These are phyloP conservation scores for Tricholoma saponaceum DNA, from an alignment of 768 basidiomycete species.

Conservation along the genomic window DNA sequence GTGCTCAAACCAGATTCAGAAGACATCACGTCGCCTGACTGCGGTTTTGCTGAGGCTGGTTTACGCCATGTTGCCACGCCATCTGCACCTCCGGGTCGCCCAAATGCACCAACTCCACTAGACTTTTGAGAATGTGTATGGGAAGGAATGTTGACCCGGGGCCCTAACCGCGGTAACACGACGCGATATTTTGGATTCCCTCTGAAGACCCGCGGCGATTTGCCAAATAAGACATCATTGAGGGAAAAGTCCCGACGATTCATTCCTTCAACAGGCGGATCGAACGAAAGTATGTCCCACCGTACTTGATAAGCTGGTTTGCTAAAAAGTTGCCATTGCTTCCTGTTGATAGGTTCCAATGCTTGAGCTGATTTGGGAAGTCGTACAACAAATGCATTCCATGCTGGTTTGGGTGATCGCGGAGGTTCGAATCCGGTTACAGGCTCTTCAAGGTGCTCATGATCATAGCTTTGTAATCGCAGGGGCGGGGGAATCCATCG, in stretches of 20 bases:
- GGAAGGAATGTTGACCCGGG: constrained; percentile 27
- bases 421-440: constrained; percentile 47
- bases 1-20: constrained; percentile 38
- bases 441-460: constrained; percentile 36
- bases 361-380: constrained; percentile 42
- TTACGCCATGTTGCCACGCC: constrained; percentile 44
- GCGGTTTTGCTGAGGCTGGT: constrained; percentile 17
- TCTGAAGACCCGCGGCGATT: constrained; percentile 30
- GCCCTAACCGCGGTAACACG: constrained; percentile 33
- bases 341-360: constrained; percentile 42
- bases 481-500: constrained; percentile 60
- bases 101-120: constrained; percentile 35
- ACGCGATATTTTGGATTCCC: constrained; percentile 39
- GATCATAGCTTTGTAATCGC: constrained; percentile 33
- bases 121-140: constrained; percentile 16
- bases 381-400: constrained; percentile 36
- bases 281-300: constrained; percentile 67
- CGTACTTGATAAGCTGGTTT: constrained; percentile 37
- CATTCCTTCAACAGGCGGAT: constrained; percentile 68
- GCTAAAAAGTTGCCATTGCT: constrained; percentile 43
- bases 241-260: constrained; percentile 54
- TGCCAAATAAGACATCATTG: constrained; percentile 62
- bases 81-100: constrained; percentile 38
- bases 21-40: constrained; percentile 14
- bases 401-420: constrained; percentile 38